phyloP scores from a whole-genome alignment of 768 basidiomycete species.

The Leccinellum albellum region DNA sequence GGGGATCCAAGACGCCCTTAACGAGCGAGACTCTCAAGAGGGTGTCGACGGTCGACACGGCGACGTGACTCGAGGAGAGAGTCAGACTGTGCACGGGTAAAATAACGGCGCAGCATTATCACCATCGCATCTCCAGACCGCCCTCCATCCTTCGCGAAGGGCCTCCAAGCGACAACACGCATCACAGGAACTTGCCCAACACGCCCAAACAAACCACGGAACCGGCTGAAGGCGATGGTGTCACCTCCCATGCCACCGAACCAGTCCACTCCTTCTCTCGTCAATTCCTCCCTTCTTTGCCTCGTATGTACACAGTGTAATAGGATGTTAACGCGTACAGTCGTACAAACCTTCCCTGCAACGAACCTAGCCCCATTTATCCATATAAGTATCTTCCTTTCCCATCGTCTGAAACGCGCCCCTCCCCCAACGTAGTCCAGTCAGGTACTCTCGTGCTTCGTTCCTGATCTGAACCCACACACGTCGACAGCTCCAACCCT shows the following conservation, averaged over 20 bases:
- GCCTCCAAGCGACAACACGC: background rate
- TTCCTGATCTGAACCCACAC: slow-evolving; percentile 16
- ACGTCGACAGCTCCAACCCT: background rate
- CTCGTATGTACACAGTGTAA: no score
- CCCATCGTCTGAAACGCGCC: background rate
- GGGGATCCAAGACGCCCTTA: slow-evolving; percentile 5
- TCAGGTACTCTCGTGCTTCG: slow-evolving; percentile 5
- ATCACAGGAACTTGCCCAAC: slow-evolving; percentile 27
- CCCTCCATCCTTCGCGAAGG: slow-evolving; percentile 15
- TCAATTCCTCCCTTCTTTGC: background rate
- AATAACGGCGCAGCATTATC: slow-evolving; percentile 25
- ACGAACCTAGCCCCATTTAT: slow-evolving; percentile 11
- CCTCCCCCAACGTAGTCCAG: background rate
- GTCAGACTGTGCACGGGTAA: slow-evolving; percentile 6
- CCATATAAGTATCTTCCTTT: slow-evolving; percentile 9
- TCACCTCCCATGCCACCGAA: no score
- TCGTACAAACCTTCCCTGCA: slow-evolving; percentile 4
- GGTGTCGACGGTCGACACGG: slow-evolving; percentile 6
- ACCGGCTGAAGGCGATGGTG: slow-evolving; percentile 15
- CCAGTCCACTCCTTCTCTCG: background rate
- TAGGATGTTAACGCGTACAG: no score
- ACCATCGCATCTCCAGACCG: background rate
- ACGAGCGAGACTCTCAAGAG: background rate
- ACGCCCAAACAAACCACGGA: slow-evolving; percentile 21
- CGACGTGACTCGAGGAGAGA: slow-evolving; percentile 2